Conservation (phyloP, 2,329 filamentous ascomycete genomes). For the Fusarium floridanum region DNA sequence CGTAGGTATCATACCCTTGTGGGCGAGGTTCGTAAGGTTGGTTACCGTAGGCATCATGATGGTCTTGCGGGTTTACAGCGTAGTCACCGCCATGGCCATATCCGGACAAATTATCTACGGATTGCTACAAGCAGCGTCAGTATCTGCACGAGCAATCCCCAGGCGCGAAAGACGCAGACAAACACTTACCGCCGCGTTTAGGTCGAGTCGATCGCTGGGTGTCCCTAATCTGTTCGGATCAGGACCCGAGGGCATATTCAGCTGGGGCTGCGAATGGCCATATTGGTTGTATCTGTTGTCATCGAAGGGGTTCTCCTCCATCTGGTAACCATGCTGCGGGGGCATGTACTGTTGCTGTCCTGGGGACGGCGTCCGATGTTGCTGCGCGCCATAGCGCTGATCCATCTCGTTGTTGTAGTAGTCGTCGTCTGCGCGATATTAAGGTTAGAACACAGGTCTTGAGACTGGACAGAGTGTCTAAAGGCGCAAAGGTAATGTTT, state of each 20-base stretch:
- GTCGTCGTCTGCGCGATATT: constrained; percentile 63
- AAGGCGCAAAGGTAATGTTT: constrained; percentile 18
- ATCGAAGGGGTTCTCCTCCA: constrained; percentile 78
- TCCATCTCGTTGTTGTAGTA: constrained; percentile 73
- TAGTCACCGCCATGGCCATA: constrained; percentile 65
- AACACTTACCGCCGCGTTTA: constrained; percentile 84
- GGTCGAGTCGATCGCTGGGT: constrained; percentile 80
- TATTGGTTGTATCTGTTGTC: constrained; percentile 76
- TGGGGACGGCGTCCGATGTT: constrained; percentile 79
- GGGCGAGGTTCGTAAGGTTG: constrained; percentile 81
- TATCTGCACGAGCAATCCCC: background rate
- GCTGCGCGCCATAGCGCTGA: constrained; percentile 38
- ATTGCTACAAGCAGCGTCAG: constrained; percentile 57
- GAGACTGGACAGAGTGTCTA: constrained; percentile 4
- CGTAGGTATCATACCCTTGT: constrained; percentile 60
- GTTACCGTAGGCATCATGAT: constrained; percentile 86
- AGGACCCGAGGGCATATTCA: constrained; percentile 47
- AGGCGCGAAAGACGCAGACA: background rate
- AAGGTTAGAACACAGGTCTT: constrained; percentile 38
- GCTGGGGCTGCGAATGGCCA: constrained; percentile 41
- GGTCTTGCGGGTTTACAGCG: background rate
- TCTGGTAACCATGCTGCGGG: constrained; percentile 81
- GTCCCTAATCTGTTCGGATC: constrained; percentile 61
- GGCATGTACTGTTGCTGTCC: constrained; percentile 69
- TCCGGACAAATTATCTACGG: constrained; percentile 63